These are phyloP conservation scores for Cyclocybe aegerita DNA, from an alignment of 768 basidiomycete genomes.

Conservation along the genomic window DNA sequence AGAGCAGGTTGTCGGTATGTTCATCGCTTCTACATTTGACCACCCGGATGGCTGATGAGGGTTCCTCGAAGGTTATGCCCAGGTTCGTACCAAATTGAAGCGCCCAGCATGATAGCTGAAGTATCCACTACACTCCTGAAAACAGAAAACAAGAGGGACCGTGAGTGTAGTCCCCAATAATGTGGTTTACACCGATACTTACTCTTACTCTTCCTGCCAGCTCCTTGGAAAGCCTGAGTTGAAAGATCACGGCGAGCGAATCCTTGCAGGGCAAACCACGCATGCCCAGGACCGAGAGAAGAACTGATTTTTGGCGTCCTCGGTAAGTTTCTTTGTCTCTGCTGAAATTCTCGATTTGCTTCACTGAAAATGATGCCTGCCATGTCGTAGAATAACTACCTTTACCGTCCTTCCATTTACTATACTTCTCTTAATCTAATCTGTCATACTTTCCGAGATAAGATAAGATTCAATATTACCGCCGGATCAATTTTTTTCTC, in stretches of 20 bases:
- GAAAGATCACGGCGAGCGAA: constrained; percentile 54
- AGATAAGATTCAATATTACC: constrained; percentile 17
- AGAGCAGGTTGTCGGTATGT: constrained; percentile 55
- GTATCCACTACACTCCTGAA: not conserved
- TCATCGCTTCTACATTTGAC: not conserved
- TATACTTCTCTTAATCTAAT: not conserved
- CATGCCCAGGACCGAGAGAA: constrained; percentile 27
- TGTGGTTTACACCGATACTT: not conserved
- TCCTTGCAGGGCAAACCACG: constrained; percentile 48
- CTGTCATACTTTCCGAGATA: constrained; percentile 1
- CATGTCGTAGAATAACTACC: too few relatives aligned
- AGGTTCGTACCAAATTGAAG: constrained; percentile 21
- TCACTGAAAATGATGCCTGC: too few relatives aligned
- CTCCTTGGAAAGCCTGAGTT: constrained; percentile 36
- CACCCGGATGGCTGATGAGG: not conserved
- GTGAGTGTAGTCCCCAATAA: constrained; percentile 21
- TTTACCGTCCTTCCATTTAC: too few relatives aligned
- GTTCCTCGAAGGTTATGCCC: constrained; percentile 26
- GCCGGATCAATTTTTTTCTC: too few relatives aligned
- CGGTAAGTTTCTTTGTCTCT: too few relatives aligned
- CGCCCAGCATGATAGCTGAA: not conserved
- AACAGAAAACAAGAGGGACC: constrained; percentile 44
- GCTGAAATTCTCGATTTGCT: too few relatives aligned
- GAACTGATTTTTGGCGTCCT: too few relatives aligned
- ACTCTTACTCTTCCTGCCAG: constrained; percentile 18